Evolutionary conservation across 1,284 basidiomycete species (phyloP).

Genomic region (Singerocomus inundabilis): DNA sequence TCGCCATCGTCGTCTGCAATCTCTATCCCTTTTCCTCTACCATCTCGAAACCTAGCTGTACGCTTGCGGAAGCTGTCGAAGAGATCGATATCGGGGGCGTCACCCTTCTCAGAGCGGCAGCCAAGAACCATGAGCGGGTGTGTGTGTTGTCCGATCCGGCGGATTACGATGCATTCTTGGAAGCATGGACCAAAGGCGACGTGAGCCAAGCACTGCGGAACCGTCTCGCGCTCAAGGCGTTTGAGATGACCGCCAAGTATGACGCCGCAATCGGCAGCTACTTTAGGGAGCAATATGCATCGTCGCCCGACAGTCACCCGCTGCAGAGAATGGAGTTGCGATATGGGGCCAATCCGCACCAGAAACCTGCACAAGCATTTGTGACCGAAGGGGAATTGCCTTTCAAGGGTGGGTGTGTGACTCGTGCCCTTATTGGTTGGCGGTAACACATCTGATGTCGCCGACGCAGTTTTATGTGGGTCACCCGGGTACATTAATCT

Average conservation of each 20-base stretch:
- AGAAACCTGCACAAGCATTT: conserved; percentile 97
- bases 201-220: conserved; percentile 72
- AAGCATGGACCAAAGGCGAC: conserved; percentile 71
- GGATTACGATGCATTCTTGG: conserved; percentile 88
- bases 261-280: conserved; percentile 96
- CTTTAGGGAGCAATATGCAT: conserved; percentile 95
- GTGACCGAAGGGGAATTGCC: conserved; percentile 89
- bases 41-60: conserved; percentile 86
- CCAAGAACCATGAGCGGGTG: conserved; percentile 97
- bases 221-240: conserved; percentile 93
- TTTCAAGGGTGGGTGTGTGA: conserved; percentile 82
- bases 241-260: conserved; percentile 94
- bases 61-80: conserved; percentile 90
- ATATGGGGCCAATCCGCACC: conserved; percentile 98
- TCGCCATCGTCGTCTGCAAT: conserved; percentile 97
- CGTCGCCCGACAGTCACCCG: conserved; percentile 67
- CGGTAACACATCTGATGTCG: conserved; percentile 1
- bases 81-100: conserved; percentile 99
- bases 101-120: conserved; percentile 95
- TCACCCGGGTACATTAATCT: conserved; percentile 99
- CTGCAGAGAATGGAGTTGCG: conserved; percentile 86
- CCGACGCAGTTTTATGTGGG: conserved; percentile 73
- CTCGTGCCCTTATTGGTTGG: neutral
- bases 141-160: conserved; percentile 90
- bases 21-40: conserved; percentile 97